Percentiles rank a stretch among this genome's conserved stretches.
Conservation (phyloP, 768 basidiomycete genomes). For the Rhodotorula babjevae region DNA sequence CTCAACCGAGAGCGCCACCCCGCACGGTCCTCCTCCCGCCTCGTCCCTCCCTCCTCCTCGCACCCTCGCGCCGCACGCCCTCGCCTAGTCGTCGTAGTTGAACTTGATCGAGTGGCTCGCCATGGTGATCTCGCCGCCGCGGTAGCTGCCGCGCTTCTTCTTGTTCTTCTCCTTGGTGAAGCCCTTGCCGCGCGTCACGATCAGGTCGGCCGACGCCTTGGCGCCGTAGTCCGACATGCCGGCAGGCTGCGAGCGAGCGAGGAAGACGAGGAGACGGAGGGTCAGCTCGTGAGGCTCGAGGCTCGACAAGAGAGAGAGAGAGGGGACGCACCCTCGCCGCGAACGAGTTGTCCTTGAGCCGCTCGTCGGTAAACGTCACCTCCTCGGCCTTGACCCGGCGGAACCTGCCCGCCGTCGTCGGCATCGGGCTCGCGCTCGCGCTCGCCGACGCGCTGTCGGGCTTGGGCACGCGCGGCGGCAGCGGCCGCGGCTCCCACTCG, state of each 20-base stretch:
- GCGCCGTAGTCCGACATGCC: slow-evolving; percentile 77
- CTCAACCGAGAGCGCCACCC: too few relatives aligned
- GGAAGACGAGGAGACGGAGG: background rate
- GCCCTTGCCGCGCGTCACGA: slow-evolving; percentile 86
- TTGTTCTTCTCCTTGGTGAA: slow-evolving; percentile 99
- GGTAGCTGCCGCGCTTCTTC: slow-evolving; percentile 84
- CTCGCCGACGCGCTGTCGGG: slow-evolving; percentile 34
- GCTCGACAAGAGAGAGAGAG: background rate
- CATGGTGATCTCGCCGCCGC: slow-evolving; percentile 91
- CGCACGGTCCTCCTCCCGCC: too few relatives aligned
- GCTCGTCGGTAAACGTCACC: slow-evolving; percentile 53
- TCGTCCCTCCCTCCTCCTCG: too few relatives aligned
- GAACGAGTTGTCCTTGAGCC: slow-evolving; percentile 70
- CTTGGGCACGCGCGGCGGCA: background rate
- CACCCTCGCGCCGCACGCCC: background rate
- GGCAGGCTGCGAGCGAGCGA: slow-evolving; percentile 53
- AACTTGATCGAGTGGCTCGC: slow-evolving; percentile 40
- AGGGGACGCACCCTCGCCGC: slow-evolving; percentile 61
- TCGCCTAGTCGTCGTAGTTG: slow-evolving; percentile 1
- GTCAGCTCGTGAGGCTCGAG: background rate
- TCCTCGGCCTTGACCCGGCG: slow-evolving; percentile 68
- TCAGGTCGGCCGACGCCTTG: slow-evolving; percentile 74
- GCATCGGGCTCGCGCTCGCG: background rate
- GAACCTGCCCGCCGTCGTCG: slow-evolving; percentile 62
- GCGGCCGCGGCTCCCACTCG: background rate